Base-by-base conservation (phyloP, 2,329 filamentous ascomycete species). In the Curvularia verruculosa region DNA sequence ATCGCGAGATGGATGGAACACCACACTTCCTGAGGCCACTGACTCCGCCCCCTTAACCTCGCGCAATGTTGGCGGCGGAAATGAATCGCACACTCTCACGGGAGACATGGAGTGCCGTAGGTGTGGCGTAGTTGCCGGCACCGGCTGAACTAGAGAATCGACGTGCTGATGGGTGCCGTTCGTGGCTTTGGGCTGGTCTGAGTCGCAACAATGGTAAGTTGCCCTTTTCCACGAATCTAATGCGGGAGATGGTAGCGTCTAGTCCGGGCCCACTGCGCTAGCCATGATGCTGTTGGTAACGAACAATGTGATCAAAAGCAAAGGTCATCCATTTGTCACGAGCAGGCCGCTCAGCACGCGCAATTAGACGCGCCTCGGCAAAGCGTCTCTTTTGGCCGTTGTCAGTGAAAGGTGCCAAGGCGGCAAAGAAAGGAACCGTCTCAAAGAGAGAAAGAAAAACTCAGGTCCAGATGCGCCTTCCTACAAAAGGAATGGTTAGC, bases 401-500 rank as follows among this genome's bases (percentile, higher is more conserved):
- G 40, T 23, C 13, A 8, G 23, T 26, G 23, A 43, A 26, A 15
- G 10, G 24, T 15, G 39, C 40, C 40, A 26, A 43, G 40, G 40
- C 40, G 40, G 40, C 40, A 43, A 26, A 24, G 40, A 43, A 28
- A n/a, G 49, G 48, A 45, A 37, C 40, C 13, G 45, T 29, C 23
- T n/a, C 40, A 24, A 43, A 44, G 49, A 28, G 41, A 43, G 43
- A 23, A 26, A 43, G 37, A 40, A 36, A 26, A 40, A n/a, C 28
- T 47, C 44, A 52, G 44, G 46, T 41, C 49, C 45, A 47, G 46
- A 26, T 26, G 31, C 12, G 18, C 39, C 23, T 29, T 15, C 18
- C 55, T 41, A 10, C 5, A 54, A 47, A 13, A 1, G 46, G 55
- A 23, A 58, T 46, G 51, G 55, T 50, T 50, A 29, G 50, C 53